These are phyloP conservation scores for Penicillium vulpinum DNA, from an alignment of 2,329 filamentous ascomycete species.

Conservation along the genomic window DNA sequence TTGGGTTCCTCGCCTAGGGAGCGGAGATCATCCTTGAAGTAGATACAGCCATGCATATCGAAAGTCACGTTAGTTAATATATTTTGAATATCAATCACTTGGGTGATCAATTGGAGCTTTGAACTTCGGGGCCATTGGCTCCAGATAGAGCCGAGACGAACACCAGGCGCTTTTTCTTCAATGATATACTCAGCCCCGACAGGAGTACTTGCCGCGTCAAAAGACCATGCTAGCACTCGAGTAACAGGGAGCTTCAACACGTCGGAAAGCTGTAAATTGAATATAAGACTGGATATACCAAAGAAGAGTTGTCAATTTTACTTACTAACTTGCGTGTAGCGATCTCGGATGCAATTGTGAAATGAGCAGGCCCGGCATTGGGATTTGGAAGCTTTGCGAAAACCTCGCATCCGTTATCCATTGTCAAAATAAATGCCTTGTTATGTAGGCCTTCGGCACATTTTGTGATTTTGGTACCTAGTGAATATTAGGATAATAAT, in stretches of 20 bases:
- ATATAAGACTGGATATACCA: not conserved
- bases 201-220: constrained; percentile 13
- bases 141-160: constrained; percentile 32
- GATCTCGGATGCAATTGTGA: constrained; percentile 27
- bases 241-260: constrained; percentile 21
- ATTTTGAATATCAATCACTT: constrained; percentile 31
- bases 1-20: constrained; percentile 14
- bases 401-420: constrained; percentile 32
- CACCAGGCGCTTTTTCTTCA: constrained; percentile 32
- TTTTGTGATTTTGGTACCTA: constrained; percentile 32
- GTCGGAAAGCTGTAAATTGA: constrained; percentile 22
- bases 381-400: constrained; percentile 32
- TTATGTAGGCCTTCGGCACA: constrained; percentile 36
- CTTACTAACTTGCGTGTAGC: constrained; percentile 29
- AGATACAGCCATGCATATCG: constrained; percentile 27
- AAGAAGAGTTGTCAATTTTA: constrained; percentile 12
- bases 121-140: constrained; percentile 25
- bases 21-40: constrained; percentile 28
- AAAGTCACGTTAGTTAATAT: constrained; percentile 25
- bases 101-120: constrained; percentile 26
- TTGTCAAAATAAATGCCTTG: constrained; percentile 39
- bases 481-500: not conserved
- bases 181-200: constrained; percentile 31
- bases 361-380: constrained; percentile 27
- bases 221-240: constrained; percentile 22